Evolutionary conservation across 1,284 basidiomycete genomes (phyloP).

Genomic region (Coniferiporia sulphurascens): DNA sequence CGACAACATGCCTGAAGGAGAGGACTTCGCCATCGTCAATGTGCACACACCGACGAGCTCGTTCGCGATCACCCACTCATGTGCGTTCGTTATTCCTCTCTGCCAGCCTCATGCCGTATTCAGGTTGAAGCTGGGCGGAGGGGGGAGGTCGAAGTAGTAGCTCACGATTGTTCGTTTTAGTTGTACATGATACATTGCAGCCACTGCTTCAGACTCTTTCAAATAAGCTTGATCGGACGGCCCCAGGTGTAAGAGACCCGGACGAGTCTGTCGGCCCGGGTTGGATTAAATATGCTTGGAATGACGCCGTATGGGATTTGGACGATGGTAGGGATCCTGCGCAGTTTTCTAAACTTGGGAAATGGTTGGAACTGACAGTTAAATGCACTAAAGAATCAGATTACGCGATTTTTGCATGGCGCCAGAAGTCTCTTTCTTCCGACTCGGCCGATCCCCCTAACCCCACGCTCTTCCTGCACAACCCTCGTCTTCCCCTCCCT

Average conservation of each 20-base stretch:
- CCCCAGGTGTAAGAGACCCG: slow-evolving; percentile 33
- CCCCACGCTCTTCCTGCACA: slow-evolving; percentile 59
- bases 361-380: background rate
- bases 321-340: slow-evolving; percentile 58
- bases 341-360: background rate
- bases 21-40: slow-evolving; percentile 42
- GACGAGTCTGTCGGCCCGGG: slow-evolving; percentile 52
- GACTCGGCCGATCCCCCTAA: slow-evolving; percentile 26
- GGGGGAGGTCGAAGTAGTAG: slow-evolving; percentile 10
- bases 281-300: slow-evolving; percentile 79
- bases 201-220: slow-evolving; percentile 44
- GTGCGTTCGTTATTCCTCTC: slow-evolving; percentile 36
- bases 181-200: slow-evolving; percentile 59
- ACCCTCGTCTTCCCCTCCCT: slow-evolving; percentile 58
- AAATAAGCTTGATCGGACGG: slow-evolving; percentile 58
- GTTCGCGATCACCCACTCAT: slow-evolving; percentile 66
- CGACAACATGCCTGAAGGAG: slow-evolving; percentile 3
- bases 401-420: slow-evolving; percentile 75
- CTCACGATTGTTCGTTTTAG: slow-evolving; percentile 30
- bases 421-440: slow-evolving; percentile 39
- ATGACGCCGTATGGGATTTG: slow-evolving; percentile 68
- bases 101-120: background rate
- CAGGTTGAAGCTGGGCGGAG: too few relatives aligned
- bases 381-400: slow-evolving; percentile 52
- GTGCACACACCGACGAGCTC: slow-evolving; percentile 72